phyloP scores from a whole-genome alignment of 2,329 filamentous ascomycete species.

The Atkinsonella hypoxylon region DNA sequence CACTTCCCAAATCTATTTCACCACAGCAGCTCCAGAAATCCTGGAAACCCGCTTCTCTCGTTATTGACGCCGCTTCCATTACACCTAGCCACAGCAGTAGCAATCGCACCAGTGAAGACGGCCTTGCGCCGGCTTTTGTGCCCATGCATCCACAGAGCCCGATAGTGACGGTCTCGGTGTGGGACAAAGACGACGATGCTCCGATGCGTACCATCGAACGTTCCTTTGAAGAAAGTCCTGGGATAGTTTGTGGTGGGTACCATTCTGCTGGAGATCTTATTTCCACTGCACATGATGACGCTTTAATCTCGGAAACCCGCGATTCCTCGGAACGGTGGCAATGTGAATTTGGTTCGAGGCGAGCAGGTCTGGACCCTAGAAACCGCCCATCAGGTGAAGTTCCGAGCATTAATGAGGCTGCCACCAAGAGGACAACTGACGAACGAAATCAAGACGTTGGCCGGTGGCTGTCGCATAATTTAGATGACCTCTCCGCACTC shows the following conservation, averaged over 20 bases:
- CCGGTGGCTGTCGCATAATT: slow-evolving; percentile 33
- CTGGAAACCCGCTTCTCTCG: slow-evolving; percentile 21
- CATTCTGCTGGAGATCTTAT: slow-evolving; percentile 29
- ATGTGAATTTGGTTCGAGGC: slow-evolving; percentile 25
- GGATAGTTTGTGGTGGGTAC: slow-evolving; percentile 22
- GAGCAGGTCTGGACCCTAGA: slow-evolving; percentile 35
- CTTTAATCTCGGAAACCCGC: slow-evolving; percentile 16
- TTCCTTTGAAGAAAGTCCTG: slow-evolving; percentile 25
- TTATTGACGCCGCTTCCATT: slow-evolving; percentile 24
- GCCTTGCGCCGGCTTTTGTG: slow-evolving; percentile 24
- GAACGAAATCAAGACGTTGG: slow-evolving; percentile 39
- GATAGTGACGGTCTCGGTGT: slow-evolving; percentile 43
- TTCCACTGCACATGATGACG: slow-evolving; percentile 13
- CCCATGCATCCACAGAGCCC: slow-evolving; percentile 38
- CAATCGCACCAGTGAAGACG: slow-evolving; percentile 39
- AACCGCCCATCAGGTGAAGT: slow-evolving; percentile 31
- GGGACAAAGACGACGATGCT: slow-evolving; percentile 31
- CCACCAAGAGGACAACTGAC: slow-evolving; percentile 26
- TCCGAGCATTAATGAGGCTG: slow-evolving; percentile 37
- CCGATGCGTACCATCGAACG: slow-evolving; percentile 28
- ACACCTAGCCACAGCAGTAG: slow-evolving; percentile 39
- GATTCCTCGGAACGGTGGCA: slow-evolving; percentile 32
- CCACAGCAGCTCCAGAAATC: slow-evolving; percentile 30
- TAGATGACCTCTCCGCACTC: slow-evolving; percentile 17
- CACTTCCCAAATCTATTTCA: slow-evolving; percentile 25